Base-by-base conservation (phyloP, 306 rosid species). In the Glycine latifolia region DNA sequence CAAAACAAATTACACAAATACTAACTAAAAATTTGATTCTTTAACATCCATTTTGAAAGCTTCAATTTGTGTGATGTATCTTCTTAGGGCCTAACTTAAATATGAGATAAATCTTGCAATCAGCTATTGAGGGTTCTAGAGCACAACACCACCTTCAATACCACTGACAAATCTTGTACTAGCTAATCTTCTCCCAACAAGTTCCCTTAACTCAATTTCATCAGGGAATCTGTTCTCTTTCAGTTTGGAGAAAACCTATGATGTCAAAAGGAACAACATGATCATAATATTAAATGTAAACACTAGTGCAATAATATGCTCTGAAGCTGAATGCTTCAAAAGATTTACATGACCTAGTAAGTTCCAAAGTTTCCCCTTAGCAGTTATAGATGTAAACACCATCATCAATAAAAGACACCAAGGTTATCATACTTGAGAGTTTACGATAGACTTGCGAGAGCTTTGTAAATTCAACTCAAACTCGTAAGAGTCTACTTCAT, bases 191-290 rank as follows among this genome's bases (percentile, higher is more conserved):
- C 67, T 78, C 26, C 80, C 85, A 35, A 86, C 66, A 67, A 82
- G 88, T 47, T 78, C 88, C 62, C 71, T 91, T 83, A 95, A 73
- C 89, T 95, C 98, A 75, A 90, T 86, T 86, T 86, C 92, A 5
- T 91, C 83, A 4, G 97, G 97, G 86, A 95, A 95, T 76, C 97
- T 88, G 41, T 89, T 89, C 84, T 86, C 94, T 79, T 79, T 87
- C 71, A 90, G 87, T 88, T 91, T 92, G 8, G 94, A 92, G 88
- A 91, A 95, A 75, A 95, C 86, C 99, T 95, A 73, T 46, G 77
- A 78, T 8, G 77, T 31, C 65, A 46, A 77, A 13, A 52, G 55
- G 66, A 46, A 75, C 70, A 83, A 78, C 20, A 68, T 35, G 39
- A 81, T 71, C 76, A 74, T 3, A 8, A 78, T 31, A 44, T 63